Base-by-base conservation (phyloP, 495 filamentous ascomycete genomes). In the Amniculicola lignicola region DNA sequence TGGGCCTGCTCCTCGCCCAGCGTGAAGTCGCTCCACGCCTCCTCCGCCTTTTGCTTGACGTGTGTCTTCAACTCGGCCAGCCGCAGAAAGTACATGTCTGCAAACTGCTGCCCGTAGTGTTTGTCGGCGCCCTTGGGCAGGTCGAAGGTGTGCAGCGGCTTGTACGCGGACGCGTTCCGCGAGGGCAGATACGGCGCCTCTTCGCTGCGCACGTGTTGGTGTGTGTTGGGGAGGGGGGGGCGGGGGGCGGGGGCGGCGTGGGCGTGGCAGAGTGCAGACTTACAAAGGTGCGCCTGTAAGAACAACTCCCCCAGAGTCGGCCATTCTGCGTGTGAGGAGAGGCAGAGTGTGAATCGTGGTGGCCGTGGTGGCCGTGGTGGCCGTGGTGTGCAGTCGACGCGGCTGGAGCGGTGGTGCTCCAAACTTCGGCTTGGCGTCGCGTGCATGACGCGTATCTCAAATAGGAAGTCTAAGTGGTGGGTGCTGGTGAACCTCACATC, bases 1-100 rank as follows among this genome's bases (percentile, higher is more conserved):
- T 74, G 77, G 11, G 88, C 89, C 49, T 69, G 75, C 68, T 96
- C 91, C 29, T 82, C 86, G 4, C 81, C 88, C 63, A 96, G 84
- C 69, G 71, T 76, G 41, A 85, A 83, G 49, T 79, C 85, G 19
- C 83, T 78, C 90, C 92, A 97, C 15, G 85, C 82, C 22, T 84
- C 82, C 18, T 67, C 67, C 1, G 90, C 93, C 44, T 86, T 74
- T 52, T 79, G 69, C 68, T 93, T 89, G 0, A 94, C 86, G 0
- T 79, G 79, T 6, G 91, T 88, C 70, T 94, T 96, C 67, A 99
- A 80, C 69, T 85, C 86, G 6, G 88, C 82, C 11, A 97, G 79
- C 29, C 94, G 88, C 61, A 96, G 71, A 69, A 96, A 97, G 75
- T 99, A 99, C 80, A 96, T 89, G 64, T 96, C 91, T 54, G 83